These are phyloP conservation scores for Kregervanrija fluxuum DNA, from an alignment of 805 yeast species.

Conservation along the genomic window DNA sequence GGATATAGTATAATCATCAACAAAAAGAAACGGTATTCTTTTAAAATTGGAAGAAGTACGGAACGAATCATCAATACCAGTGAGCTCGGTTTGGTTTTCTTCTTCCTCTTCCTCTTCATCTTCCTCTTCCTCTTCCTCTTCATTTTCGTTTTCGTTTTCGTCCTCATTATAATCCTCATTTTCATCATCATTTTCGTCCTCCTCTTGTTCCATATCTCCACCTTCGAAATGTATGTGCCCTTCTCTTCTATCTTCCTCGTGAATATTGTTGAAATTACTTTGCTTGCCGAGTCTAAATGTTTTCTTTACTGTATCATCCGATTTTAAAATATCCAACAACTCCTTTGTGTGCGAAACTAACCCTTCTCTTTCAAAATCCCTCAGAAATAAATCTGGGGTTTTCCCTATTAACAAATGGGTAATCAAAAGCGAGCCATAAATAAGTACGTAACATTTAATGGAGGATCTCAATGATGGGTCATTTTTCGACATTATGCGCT, in stretches of 20 bases:
- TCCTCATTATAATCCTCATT: constrained; percentile 18
- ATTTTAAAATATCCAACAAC: constrained; percentile 23
- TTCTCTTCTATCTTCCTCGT: no score
- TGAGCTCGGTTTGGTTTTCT: not conserved
- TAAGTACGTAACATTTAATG: constrained; percentile 32
- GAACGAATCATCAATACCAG: constrained; percentile 8
- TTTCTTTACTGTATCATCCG: constrained; percentile 8
- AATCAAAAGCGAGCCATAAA: constrained; percentile 46
- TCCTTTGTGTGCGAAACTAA: constrained; percentile 43
- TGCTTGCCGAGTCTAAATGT: not conserved
- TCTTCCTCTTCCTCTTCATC: constrained; percentile 19
- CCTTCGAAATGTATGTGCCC: not conserved
- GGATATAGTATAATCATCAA: constrained; percentile 13
- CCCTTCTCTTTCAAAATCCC: constrained; percentile 64
- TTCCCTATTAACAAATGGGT: constrained; percentile 37
- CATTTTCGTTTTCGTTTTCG: constrained; percentile 13
- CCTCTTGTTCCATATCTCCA: constrained; percentile 12
- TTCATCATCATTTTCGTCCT: constrained; percentile 12
- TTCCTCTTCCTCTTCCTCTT: constrained; percentile 19
- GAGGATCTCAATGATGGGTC: constrained; percentile 3
- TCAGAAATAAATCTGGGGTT: constrained; percentile 36
- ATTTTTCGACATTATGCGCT: constrained; percentile 17
- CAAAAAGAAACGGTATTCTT: constrained; percentile 3
- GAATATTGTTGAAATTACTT: not conserved
- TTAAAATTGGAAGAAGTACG: no score